A percentile compares a stretch with the other conserved stretches of the same genome.
Evolutionary conservation across 108 stramenopile genomes (phyloP).

Genomic region (Pseudonitzschia delicatissima): DNA sequence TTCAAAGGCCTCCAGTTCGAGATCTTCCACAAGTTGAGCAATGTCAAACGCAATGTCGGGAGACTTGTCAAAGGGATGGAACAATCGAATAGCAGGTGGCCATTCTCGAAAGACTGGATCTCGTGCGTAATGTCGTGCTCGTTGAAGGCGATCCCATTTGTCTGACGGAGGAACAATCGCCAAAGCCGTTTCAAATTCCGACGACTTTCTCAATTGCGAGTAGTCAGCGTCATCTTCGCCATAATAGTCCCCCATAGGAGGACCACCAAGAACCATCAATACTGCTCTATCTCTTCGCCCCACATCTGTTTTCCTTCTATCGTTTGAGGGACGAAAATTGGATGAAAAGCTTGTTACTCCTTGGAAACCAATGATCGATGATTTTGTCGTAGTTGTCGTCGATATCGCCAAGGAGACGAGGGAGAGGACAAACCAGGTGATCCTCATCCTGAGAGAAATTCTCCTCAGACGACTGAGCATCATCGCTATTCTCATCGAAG

Average conservation of each 20-base stretch:
- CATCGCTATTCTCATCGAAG: too few species aligned
- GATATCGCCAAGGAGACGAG: neutral
- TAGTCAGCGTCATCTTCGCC: neutral
- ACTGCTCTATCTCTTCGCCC: neutral
- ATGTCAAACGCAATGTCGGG: conserved; percentile 52
- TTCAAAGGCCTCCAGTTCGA: conserved; percentile 52
- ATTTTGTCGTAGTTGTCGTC: neutral
- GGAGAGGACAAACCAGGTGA: neutral
- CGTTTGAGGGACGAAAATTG: neutral
- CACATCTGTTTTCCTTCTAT: neutral
- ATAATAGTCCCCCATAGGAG: neutral
- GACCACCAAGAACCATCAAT: conserved; percentile 5
- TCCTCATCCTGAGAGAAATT: too few species aligned
- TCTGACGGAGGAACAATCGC: conserved; percentile 69
- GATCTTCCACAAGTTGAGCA: conserved; percentile 64
- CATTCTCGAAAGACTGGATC: conserved; percentile 67
- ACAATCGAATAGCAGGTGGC: conserved; percentile 79
- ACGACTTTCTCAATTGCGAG: neutral
- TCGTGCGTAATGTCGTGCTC: conserved; percentile 65
- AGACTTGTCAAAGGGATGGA: conserved; percentile 63
- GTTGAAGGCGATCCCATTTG: conserved; percentile 73
- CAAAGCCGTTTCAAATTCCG: conserved; percentile 42
- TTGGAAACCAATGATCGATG: neutral
- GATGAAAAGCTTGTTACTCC: neutral
- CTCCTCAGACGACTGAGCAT: too few species aligned